Base-by-base conservation (phyloP, 345 rosid genomes). In the Microthlaspi erraticum region DNA sequence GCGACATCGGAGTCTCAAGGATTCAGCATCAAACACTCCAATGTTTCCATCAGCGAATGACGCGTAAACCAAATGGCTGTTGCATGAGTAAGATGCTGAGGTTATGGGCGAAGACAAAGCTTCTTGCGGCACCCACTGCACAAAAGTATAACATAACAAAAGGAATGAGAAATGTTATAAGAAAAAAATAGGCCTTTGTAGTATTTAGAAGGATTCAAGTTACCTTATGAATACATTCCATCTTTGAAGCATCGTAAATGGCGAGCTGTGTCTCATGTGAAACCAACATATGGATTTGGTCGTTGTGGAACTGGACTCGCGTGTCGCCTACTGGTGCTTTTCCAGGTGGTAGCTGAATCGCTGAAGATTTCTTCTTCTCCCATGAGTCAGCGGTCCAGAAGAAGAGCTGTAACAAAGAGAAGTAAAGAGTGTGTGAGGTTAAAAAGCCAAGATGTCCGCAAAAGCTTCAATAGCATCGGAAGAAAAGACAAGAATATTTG, bases 41-140 rank as follows among this genome's bases (percentile, higher is more conserved):
- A 91, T 42, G 64, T 81, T 87, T 53, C 96, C 95, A 57, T 92
- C 98, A 8, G 80, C 59, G 38, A 92, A 88, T 34, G 92, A 77
- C 2, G 94, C 94, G 50, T 77, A 94, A 58, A 94, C 79, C 34
- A 88, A 74, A 70, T 89, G 93, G 81, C 96, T 91, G 72, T 91
- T 84, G 82, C 97, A 94, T 4, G 97, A 89, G 83, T 85, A 91
- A 37, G 84, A 73, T 1, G 96, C 99, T 51, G 61, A 81, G 49
- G 96, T 81, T 76, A 93, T 78, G 14, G 95, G 90, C 0, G 93
- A 88, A 4, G 93, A 79, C 14, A 90, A 60, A 8, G 69, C 81
- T 44, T 90, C 98, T 78, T 87, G 97, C 10, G 98, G 95, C 23
- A 84, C 76, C 98, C 98, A 93, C 98, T 93, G 88, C 78, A 76